A percentile compares a stretch with the other conserved stretches of the same genome.
Evolutionary conservation across 169 alveolate species (phyloP).

Genomic region (Miamiensis avidus): DNA sequence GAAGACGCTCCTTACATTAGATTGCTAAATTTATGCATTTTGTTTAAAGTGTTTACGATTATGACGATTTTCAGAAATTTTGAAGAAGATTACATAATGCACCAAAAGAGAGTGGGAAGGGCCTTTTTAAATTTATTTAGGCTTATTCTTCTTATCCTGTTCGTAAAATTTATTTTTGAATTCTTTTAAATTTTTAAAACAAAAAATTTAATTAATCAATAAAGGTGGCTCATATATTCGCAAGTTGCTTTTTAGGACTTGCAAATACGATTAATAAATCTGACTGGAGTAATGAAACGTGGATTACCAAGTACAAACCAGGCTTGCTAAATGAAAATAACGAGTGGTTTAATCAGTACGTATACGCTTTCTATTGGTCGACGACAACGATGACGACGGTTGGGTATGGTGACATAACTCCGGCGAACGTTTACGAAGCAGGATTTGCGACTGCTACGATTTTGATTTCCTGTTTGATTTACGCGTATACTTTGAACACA

Average conservation of each 20-base stretch:
- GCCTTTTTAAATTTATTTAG: not conserved
- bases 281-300: not conserved
- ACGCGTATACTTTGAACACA: constrained; percentile 44
- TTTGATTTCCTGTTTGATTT: constrained; percentile 31
- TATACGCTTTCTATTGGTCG: constrained; percentile 32
- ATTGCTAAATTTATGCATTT: too few species aligned
- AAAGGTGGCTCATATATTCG: not conserved
- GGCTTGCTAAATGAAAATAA: not conserved
- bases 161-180: not conserved
- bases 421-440: constrained; percentile 25
- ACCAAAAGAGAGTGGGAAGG: not conserved
- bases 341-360: not conserved
- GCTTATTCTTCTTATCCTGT: not conserved
- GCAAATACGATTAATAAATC: not conserved
- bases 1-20: not conserved
- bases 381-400: constrained; percentile 50
- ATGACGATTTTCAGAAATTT: not conserved
- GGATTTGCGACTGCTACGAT: constrained; percentile 29
- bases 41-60: too few species aligned
- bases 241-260: not conserved
- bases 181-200: too few species aligned
- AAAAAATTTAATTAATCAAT: too few species aligned
- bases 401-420: constrained; percentile 49
- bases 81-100: not conserved
- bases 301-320: not conserved